These are phyloP conservation scores for Lodderomyces beijingensis DNA, from an alignment of 1,139 yeast genomes.

Conservation along the genomic window DNA sequence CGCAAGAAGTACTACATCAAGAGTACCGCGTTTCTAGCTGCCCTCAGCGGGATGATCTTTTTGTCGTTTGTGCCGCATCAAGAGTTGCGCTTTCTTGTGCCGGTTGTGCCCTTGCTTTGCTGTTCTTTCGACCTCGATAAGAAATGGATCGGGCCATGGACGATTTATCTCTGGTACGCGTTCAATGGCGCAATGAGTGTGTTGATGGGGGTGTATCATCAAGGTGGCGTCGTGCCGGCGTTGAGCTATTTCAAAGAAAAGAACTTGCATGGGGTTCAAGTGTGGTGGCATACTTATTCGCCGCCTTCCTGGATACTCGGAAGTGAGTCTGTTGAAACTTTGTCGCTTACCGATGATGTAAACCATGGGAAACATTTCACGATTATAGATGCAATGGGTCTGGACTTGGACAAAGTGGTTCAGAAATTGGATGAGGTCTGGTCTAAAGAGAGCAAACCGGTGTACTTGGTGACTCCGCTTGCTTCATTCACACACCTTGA, in stretches of 20 bases:
- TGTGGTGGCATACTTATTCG: constrained; percentile 94
- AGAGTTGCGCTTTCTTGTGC: constrained; percentile 80
- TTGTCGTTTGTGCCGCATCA: constrained; percentile 85
- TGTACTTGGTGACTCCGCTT: constrained; percentile 45
- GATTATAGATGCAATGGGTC: constrained; percentile 57
- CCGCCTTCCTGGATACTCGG: constrained; percentile 90
- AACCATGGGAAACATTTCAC: constrained; percentile 11
- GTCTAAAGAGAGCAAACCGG: constrained; percentile 7
- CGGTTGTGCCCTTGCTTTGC: constrained; percentile 68
- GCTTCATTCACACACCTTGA: constrained; percentile 33
- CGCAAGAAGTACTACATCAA: constrained; percentile 31
- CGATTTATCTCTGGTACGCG: constrained; percentile 50
- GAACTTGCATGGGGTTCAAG: constrained; percentile 25
- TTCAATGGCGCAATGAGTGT: constrained; percentile 61
- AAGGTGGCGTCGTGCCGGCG: constrained; percentile 82
- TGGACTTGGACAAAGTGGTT: constrained; percentile 24
- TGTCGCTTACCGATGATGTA: constrained; percentile 11
- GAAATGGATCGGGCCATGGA: constrained; percentile 13
- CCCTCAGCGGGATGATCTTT: constrained; percentile 55
- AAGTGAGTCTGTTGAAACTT: constrained; percentile 17
- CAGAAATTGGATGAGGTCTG: constrained; percentile 5
- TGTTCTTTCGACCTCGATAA: constrained; percentile 51
- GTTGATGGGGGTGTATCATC: constrained; percentile 80
- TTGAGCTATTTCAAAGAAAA: constrained; percentile 30
- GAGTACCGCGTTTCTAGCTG: constrained; percentile 55